These are phyloP conservation scores for Rhizophlyctis rosea DNA, from an alignment of 192 early-diverging fungal species.

Conservation along the genomic window DNA sequence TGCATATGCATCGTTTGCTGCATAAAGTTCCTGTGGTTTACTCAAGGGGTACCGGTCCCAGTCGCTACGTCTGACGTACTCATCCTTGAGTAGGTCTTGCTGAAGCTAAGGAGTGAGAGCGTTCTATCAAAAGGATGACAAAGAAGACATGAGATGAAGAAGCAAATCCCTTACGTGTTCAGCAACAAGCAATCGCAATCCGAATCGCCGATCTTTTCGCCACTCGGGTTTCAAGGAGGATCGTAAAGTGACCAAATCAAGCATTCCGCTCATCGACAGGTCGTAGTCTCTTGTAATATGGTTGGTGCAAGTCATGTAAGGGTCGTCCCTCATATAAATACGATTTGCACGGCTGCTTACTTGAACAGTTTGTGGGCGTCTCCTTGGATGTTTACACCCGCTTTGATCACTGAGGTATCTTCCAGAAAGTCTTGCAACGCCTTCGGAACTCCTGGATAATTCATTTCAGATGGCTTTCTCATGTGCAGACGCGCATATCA, in stretches of 20 bases:
- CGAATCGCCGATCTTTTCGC: not conserved
- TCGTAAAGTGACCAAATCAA: constrained; percentile 8
- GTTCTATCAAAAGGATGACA: not conserved
- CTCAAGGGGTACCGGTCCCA: constrained; percentile 5
- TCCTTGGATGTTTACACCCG: constrained; percentile 19
- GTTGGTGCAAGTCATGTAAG: not conserved
- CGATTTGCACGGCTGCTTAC: too few relatives aligned
- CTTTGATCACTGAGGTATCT: constrained; percentile 10
- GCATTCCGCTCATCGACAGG: constrained; percentile 13
- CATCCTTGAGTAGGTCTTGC: constrained; percentile 6
- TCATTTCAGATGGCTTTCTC: too few relatives aligned
- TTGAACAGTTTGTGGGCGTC: constrained; percentile 19
- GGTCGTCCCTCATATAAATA: too few relatives aligned
- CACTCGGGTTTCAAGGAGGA: not conserved
- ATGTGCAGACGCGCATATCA: too few relatives aligned
- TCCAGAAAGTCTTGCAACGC: constrained; percentile 10
- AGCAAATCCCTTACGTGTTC: too few relatives aligned
- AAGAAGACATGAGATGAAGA: not conserved
- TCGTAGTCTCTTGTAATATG: constrained; percentile 13
- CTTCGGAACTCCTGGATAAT: too few relatives aligned
- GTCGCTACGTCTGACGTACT: constrained; percentile 12
- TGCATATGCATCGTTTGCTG: constrained; percentile 22
- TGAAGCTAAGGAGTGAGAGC: not conserved
- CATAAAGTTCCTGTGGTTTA: constrained; percentile 13
- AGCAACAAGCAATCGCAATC: too few relatives aligned